A percentile compares a stretch with the other conserved stretches of the same genome.
Evolutionary conservation across 768 basidiomycete genomes (phyloP).

Genomic region (Kwoniella shandongensis): DNA sequence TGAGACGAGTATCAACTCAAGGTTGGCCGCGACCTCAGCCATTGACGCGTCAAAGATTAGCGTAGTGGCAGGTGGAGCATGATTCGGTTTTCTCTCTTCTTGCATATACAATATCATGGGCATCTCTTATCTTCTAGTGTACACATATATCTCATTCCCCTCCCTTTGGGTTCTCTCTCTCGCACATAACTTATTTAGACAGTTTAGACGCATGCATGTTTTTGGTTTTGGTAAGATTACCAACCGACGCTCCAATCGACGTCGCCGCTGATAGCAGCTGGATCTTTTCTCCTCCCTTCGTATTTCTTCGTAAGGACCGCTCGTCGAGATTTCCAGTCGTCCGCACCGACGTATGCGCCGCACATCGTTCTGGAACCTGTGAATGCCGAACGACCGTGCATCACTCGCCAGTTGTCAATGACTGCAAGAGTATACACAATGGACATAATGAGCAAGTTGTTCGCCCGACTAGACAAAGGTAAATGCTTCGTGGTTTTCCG

Average conservation of each 20-base stretch:
- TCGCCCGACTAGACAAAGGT: no score
- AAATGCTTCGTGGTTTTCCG: no score
- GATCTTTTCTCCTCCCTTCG: conserved; percentile 14
- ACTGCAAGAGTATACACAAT: conserved; percentile 57
- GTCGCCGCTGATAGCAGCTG: conserved; percentile 2
- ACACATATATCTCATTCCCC: no score
- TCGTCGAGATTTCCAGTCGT: conserved; percentile 83
- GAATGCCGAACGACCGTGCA: conserved; percentile 92
- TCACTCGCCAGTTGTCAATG: conserved; percentile 86
- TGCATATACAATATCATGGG: conserved; percentile 1
- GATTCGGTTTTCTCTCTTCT: neutral
- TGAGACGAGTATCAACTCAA: neutral
- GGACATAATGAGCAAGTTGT: neutral
- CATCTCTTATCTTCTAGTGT: neutral
- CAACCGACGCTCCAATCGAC: conserved; percentile 17
- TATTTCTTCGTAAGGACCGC: conserved; percentile 35
- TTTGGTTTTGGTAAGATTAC: neutral
- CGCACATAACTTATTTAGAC: conserved; percentile 4
- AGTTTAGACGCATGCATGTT: conserved; percentile 13
- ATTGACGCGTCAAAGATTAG: conserved; percentile 13
- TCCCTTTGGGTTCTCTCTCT: conserved; percentile 3
- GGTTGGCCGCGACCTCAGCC: neutral
- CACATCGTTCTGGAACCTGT: conserved; percentile 86
- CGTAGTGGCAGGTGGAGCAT: conserved; percentile 6
- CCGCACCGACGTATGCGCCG: conserved; percentile 87